A percentile compares a stretch with the other conserved stretches of the same genome.
Evolutionary conservation across 805 yeast species (phyloP).

Genomic region (Debaryomyces hansenii): DNA sequence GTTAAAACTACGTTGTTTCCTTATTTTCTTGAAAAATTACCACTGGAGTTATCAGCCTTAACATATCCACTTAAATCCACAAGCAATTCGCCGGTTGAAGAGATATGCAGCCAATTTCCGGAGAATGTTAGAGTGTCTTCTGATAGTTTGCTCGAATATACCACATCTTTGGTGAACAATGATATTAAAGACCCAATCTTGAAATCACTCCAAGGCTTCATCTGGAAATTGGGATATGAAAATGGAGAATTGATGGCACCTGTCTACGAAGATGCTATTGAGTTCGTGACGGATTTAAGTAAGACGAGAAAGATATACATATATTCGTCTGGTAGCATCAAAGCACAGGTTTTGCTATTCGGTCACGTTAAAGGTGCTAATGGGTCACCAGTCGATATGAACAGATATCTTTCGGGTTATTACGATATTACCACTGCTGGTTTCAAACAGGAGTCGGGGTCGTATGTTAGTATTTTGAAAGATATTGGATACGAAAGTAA

Average conservation of each 20-base stretch:
- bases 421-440: conserved; percentile 88
- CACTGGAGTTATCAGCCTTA: conserved; percentile 32
- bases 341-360: conserved; percentile 82
- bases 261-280: conserved; percentile 69
- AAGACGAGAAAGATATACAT: conserved; percentile 49
- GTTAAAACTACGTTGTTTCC: conserved; percentile 81
- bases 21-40: conserved; percentile 57
- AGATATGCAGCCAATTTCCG: conserved; percentile 49
- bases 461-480: conserved; percentile 58
- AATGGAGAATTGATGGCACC: conserved; percentile 79
- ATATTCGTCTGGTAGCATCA: conserved; percentile 86
- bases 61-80: conserved; percentile 30
- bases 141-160: conserved; percentile 43
- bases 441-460: conserved; percentile 53
- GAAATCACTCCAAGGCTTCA: conserved; percentile 77
- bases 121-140: conserved; percentile 21
- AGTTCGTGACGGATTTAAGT: conserved; percentile 39
- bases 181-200: conserved; percentile 79
- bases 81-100: conserved; percentile 22
- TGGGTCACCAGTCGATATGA: conserved; percentile 49
- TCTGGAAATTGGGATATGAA: conserved; percentile 81
- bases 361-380: conserved; percentile 49
- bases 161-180: conserved; percentile 53
- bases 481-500: conserved; percentile 35
- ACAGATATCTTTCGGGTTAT: conserved; percentile 57